Percentiles rank a stretch among this genome's conserved stretches.
phyloP scores from a whole-genome alignment of 345 rosid species.

The Ceriops decandra region DNA sequence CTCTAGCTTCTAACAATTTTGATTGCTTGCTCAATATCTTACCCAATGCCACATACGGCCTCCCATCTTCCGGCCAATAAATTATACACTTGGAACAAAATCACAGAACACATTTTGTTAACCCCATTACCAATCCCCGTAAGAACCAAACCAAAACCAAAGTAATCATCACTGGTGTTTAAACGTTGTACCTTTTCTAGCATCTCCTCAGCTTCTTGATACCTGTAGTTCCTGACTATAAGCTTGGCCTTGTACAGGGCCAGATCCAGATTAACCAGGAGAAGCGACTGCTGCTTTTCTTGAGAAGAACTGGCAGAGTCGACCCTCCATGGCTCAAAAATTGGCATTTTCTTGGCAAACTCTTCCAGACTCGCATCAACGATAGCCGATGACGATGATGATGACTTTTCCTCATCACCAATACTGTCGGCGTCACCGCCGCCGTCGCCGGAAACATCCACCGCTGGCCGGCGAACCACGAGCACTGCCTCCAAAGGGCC shows the following conservation, averaged over 20 bases:
- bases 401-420: constrained; percentile 25
- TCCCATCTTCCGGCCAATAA: constrained; percentile 97
- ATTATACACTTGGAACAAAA: constrained; percentile 58
- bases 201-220: constrained; percentile 60
- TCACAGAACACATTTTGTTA: constrained; percentile 8
- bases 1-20: constrained; percentile 59
- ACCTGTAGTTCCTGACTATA: constrained; percentile 48
- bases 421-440: constrained; percentile 23
- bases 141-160: neutral
- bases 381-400: constrained; percentile 30
- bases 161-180: neutral
- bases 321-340: constrained; percentile 78
- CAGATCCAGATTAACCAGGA: constrained; percentile 70
- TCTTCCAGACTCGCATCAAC: constrained; percentile 57
- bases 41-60: constrained; percentile 81
- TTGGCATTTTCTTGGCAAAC: constrained; percentile 81
- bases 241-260: constrained; percentile 80
- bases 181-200: constrained; percentile 58
- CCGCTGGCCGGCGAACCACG: constrained; percentile 63
- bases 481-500: constrained; percentile 36
- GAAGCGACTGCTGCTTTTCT: constrained; percentile 47
- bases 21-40: constrained; percentile 74
- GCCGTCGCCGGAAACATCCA: constrained; percentile 47
- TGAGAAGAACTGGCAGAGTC: constrained; percentile 32
- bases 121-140: neutral